Percentiles rank a stretch among this genome's conserved stretches.
These are phyloP conservation scores for Xylaria acuta DNA, from an alignment of 495 filamentous ascomycete species.

Conservation along the genomic window DNA sequence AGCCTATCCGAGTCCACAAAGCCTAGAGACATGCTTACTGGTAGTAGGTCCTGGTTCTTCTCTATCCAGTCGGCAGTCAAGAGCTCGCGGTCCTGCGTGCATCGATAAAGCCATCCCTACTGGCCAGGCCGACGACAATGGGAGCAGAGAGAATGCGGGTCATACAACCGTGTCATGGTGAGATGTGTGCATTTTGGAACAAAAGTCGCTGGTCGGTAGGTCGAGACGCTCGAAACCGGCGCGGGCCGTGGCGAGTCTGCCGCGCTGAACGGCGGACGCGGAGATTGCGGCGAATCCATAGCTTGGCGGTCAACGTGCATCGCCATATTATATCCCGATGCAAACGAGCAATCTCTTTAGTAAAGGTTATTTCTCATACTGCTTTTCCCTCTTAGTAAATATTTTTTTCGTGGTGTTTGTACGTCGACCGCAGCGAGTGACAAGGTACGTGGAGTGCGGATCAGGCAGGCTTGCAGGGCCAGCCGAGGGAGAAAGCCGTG, in stretches of 20 bases:
- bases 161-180: slow-evolving; percentile 63
- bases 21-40: slow-evolving; percentile 31
- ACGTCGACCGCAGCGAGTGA: not conserved
- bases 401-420: not conserved
- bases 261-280: not conserved
- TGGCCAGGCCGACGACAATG: slow-evolving; percentile 54
- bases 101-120: slow-evolving; percentile 71
- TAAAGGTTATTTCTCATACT: not conserved
- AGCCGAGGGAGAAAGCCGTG: not conserved
- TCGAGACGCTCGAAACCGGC: slow-evolving; percentile 28
- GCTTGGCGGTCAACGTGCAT: slow-evolving; percentile 9
- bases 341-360: not conserved
- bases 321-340: not conserved
- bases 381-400: not conserved
- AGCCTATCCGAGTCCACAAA: not conserved
- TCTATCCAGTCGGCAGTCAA: slow-evolving; percentile 46
- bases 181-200: slow-evolving; percentile 62
- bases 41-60: slow-evolving; percentile 23
- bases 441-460: not conserved
- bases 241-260: not conserved
- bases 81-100: slow-evolving; percentile 64
- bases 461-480: not conserved
- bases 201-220: slow-evolving; percentile 24
- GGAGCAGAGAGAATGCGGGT: slow-evolving; percentile 52
- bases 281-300: not conserved